phyloP scores from a whole-genome alignment of 768 basidiomycete species.

The Boletus rubroflammeus region DNA sequence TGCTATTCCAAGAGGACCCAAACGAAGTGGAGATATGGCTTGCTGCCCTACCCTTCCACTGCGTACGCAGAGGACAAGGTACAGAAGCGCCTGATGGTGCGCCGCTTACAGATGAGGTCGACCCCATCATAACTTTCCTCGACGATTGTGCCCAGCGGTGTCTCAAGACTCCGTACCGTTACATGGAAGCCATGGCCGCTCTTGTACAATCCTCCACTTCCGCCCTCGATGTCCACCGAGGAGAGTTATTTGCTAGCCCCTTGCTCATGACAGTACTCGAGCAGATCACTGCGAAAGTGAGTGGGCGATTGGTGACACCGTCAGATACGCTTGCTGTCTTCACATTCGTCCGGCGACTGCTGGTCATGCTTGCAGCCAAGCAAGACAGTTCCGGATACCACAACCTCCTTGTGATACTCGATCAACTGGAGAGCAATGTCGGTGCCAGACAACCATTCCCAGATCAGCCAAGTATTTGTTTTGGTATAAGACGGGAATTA shows the following conservation, averaged over 20 bases:
- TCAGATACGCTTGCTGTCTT: slow-evolving; percentile 63
- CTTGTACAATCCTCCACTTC: slow-evolving; percentile 23
- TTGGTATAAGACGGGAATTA: slow-evolving; percentile 45
- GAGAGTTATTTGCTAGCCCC: slow-evolving; percentile 57
- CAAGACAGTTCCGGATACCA: slow-evolving; percentile 40
- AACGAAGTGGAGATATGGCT: slow-evolving; percentile 78
- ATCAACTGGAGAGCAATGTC: slow-evolving; percentile 38
- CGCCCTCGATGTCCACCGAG: slow-evolving; percentile 7
- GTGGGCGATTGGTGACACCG: slow-evolving; percentile 48
- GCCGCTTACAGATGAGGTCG: slow-evolving; percentile 51
- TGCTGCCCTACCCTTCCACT: slow-evolving; percentile 48
- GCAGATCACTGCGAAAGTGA: slow-evolving; percentile 67
- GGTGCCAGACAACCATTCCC: slow-evolving; percentile 29
- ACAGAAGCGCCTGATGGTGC: slow-evolving; percentile 50
- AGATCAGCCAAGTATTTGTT: slow-evolving; percentile 33
- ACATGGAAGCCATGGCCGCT: slow-evolving; percentile 66
- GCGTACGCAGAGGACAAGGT: slow-evolving; percentile 31
- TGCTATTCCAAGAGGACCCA: slow-evolving; percentile 76
- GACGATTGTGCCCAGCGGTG: slow-evolving; percentile 86
- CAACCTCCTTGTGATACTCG: slow-evolving; percentile 29
- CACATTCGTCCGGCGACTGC: slow-evolving; percentile 60
- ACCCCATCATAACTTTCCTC: slow-evolving; percentile 60
- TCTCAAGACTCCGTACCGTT: slow-evolving; percentile 78
- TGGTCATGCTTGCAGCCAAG: slow-evolving; percentile 56
- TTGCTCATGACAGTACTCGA: slow-evolving; percentile 79